Base-by-base conservation (phyloP, 768 basidiomycete genomes). In the Suillus plorans region DNA sequence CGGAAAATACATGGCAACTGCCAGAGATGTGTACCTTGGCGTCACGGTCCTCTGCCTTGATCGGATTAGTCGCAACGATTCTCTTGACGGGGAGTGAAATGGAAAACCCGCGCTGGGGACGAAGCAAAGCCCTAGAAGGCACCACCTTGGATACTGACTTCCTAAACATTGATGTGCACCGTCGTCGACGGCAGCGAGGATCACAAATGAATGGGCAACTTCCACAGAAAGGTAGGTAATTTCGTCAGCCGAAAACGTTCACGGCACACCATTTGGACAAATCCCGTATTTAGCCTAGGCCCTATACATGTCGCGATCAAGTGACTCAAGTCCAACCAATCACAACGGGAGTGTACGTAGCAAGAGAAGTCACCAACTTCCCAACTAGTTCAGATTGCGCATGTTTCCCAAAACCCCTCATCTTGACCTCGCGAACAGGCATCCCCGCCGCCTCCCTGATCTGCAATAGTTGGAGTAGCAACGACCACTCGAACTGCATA, bases 21-120 rank as follows among this genome's bases (percentile, higher is more conserved):
- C 31, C 31, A 52, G 62, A 57, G 63, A 55, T 37, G 53, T 37
- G 7, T 74, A 94, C 93, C 82, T 88, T 84, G 76, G 89, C 92
- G 77, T 94, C 31, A 5, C 31, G 31, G 1, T 31, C 88, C 78
- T 93, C 84, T 18, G 93, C 93, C 76, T 88, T 91, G 68, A 88
- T 84, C 25, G 91, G 89, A 72, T 85, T 89, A 53, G 90, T 88
- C 49, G 87, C 86, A 64, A 86, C 85, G 68, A 93, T 81, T 73
- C 81, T 86, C 66, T 81, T 78, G 28, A 81, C 84, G 50, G 86
- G 78, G 6, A 85, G 76, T 3, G 94, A 87, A 2, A 86, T 80
- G 71, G 88, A 85, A 77, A 94, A 94, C 3, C 86, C 79, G 67
- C 90, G 84, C 39, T 78, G 79, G 50, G 83, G 75, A 69, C 80